phyloP scores from a whole-genome alignment of 805 yeast species.

The Starmera dryadoides region DNA sequence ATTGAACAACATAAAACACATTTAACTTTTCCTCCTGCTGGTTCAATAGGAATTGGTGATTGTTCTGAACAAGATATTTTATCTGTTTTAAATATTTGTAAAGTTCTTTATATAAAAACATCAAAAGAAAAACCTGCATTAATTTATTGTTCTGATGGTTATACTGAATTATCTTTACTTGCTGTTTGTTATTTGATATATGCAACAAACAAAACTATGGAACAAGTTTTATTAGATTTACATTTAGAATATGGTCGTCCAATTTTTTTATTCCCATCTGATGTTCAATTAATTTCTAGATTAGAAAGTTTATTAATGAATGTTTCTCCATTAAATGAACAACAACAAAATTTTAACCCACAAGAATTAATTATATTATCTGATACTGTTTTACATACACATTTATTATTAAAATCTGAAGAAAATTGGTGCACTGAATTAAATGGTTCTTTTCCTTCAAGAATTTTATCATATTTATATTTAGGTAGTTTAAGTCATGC shows the following conservation, averaged over 20 bases:
- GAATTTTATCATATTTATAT: conserved; percentile 76
- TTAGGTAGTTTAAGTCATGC: conserved; percentile 85
- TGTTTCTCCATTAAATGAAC: conserved; percentile 42
- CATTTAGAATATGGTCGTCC: conserved; percentile 68
- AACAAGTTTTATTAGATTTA: conserved; percentile 58
- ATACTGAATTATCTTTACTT: conserved; percentile 82
- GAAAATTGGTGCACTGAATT: conserved; percentile 21
- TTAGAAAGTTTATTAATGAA: conserved; percentile 54
- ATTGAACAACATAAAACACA: conserved; percentile 15
- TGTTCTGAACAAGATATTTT: conserved; percentile 53
- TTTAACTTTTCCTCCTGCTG: conserved; percentile 78
- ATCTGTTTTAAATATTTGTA: conserved; percentile 63
- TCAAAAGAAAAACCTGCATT: conserved; percentile 31
- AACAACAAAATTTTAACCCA: conserved; percentile 7
- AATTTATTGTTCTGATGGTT: conserved; percentile 83
- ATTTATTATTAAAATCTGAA: conserved; percentile 22
- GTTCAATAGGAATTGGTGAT: conserved; percentile 73
- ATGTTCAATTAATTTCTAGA: conserved; percentile 56
- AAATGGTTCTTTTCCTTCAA: conserved; percentile 74
- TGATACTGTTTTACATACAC: conserved; percentile 25
- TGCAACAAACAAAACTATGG: conserved; percentile 49
- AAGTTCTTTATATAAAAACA: conserved; percentile 45
- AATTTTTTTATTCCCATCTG: conserved; percentile 75
- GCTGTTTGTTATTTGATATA: conserved; percentile 67
- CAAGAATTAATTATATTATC: conserved; percentile 10